phyloP scores from a whole-genome alignment of 345 rosid genomes.

The Populus nigra region DNA sequence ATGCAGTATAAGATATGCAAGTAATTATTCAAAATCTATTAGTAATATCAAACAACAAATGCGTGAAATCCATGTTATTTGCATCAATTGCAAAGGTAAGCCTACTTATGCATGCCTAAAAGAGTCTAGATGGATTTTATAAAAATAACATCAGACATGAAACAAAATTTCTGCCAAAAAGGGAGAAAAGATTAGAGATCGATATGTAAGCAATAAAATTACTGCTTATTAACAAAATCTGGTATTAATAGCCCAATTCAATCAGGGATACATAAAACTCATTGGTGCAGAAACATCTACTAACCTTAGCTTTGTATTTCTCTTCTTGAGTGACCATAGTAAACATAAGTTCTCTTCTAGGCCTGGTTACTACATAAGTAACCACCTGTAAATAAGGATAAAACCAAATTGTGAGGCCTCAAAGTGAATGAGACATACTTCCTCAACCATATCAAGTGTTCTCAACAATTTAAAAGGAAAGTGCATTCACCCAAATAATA shows the following conservation, averaged over 20 bases:
- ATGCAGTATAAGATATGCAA: neutral
- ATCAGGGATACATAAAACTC: neutral
- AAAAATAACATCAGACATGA: neutral
- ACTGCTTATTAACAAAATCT: neutral
- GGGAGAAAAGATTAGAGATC: neutral
- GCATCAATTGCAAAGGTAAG: neutral
- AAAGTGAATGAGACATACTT: neutral
- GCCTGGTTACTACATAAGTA: constrained; percentile 80
- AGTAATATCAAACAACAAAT: neutral
- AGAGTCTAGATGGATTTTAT: neutral
- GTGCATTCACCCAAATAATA: neutral
- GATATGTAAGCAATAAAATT: neutral
- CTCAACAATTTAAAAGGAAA: neutral
- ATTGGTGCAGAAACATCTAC: constrained; percentile 8
- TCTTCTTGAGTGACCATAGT: constrained; percentile 90
- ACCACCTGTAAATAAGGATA: constrained; percentile 53
- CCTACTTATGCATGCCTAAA: neutral
- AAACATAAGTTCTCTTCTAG: constrained; percentile 89
- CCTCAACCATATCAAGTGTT: neutral
- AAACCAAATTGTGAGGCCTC: neutral
- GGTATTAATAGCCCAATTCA: neutral
- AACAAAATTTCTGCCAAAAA: neutral
- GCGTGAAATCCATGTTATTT: neutral
- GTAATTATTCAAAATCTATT: neutral
- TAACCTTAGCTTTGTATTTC: constrained; percentile 92